Conservation (phyloP, 495 filamentous ascomycete species). For the Hypoxylon trugodes region DNA sequence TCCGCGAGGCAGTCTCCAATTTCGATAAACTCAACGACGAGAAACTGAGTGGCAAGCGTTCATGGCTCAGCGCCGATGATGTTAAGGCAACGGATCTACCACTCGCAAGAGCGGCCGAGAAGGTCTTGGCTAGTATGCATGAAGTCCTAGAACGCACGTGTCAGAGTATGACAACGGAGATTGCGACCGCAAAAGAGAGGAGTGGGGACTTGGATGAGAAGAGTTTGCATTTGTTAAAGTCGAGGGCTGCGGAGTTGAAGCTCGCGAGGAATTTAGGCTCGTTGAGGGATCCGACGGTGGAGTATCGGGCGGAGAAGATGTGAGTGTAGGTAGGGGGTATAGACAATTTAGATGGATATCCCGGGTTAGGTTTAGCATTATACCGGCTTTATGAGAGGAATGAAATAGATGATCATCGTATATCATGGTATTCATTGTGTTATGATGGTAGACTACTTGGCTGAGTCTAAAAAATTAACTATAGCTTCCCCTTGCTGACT, state of each 20-base stretch:
- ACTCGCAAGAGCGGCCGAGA: constrained; percentile 81
- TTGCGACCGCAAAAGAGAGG: constrained; percentile 35
- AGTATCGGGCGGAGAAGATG: constrained; percentile 65
- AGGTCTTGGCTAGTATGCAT: constrained; percentile 94
- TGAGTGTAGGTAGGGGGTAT: constrained; percentile 15
- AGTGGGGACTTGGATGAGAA: constrained; percentile 60
- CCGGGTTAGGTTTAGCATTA: neutral
- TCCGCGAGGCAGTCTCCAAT: constrained; percentile 76
- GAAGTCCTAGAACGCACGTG: constrained; percentile 80
- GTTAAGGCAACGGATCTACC: constrained; percentile 76
- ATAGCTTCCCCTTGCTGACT: too few species aligned
- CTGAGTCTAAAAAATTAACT: too few species aligned
- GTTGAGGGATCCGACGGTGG: constrained; percentile 67
- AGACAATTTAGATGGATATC: neutral
- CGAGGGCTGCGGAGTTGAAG: constrained; percentile 81
- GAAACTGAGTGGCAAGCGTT: constrained; percentile 57
- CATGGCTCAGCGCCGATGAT: constrained; percentile 75
- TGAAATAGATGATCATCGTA: neutral
- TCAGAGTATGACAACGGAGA: constrained; percentile 60
- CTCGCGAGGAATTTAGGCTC: constrained; percentile 75
- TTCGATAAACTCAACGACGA: constrained; percentile 39
- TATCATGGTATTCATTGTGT: too few species aligned
- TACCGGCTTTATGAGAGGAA: neutral
- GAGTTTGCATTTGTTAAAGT: constrained; percentile 69
- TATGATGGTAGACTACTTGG: too few species aligned